Percentiles rank a stretch among this genome's conserved stretches.
phyloP scores from a whole-genome alignment of 1,284 basidiomycete genomes.

The Irpex lacteus region DNA sequence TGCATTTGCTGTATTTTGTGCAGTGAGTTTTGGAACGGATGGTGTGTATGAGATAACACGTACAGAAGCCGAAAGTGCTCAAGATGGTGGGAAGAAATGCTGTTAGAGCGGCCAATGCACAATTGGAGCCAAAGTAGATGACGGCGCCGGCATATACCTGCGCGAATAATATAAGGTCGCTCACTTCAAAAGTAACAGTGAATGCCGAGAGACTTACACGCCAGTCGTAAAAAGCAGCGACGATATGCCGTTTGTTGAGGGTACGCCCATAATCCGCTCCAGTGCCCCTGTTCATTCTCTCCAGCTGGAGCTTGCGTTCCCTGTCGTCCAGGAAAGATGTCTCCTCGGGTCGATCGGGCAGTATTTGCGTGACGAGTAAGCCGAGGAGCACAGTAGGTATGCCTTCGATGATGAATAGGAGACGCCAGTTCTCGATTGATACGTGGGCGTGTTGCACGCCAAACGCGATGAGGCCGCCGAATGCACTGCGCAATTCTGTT shows the following conservation, averaged over 20 bases:
- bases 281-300: constrained; percentile 70
- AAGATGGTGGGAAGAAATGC: constrained; percentile 88
- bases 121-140: constrained; percentile 80
- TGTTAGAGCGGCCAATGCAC: constrained; percentile 73
- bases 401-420: constrained; percentile 80
- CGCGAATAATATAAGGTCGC: not conserved
- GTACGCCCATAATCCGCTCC: constrained; percentile 64
- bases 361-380: constrained; percentile 56
- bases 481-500: constrained; percentile 37
- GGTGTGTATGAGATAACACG: constrained; percentile 12
- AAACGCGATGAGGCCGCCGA: constrained; percentile 73
- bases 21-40: too few relatives aligned
- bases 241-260: constrained; percentile 63
- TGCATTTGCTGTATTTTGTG: constrained; percentile 28
- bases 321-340: constrained; percentile 67
- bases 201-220: constrained; percentile 45
- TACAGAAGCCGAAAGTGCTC: constrained; percentile 63
- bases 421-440: constrained; percentile 55
- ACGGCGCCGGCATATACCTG: constrained; percentile 62
- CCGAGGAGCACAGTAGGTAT: constrained; percentile 70
- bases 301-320: constrained; percentile 71
- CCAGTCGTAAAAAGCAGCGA: constrained; percentile 70
- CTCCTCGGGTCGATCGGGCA: constrained; percentile 79
- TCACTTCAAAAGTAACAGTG: too few relatives aligned
- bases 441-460: constrained; percentile 59